phyloP scores from a whole-genome alignment of 495 filamentous ascomycete species.

The Tuber melanosporum region DNA sequence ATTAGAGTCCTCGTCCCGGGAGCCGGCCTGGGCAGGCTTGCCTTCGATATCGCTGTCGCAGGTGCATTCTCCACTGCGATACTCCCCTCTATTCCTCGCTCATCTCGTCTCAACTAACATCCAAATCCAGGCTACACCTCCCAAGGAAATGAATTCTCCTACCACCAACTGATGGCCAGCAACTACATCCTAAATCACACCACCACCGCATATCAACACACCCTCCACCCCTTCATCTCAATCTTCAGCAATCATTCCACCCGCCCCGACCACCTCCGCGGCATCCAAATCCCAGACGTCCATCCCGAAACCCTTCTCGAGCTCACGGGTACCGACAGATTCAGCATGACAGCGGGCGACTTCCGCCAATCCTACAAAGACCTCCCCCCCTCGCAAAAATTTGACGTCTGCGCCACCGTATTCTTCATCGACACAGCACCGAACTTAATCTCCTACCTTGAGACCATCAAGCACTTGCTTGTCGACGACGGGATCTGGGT shows the following conservation, averaged over 20 bases:
- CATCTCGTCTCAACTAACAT: background rate
- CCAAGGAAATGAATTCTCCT: slow-evolving; percentile 94
- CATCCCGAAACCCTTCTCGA: slow-evolving; percentile 32
- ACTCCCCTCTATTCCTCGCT: background rate
- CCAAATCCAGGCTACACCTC: slow-evolving; percentile 51
- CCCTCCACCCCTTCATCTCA: slow-evolving; percentile 47
- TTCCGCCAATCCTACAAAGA: slow-evolving; percentile 49
- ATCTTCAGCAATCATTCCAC: slow-evolving; percentile 48
- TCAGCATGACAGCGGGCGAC: slow-evolving; percentile 68
- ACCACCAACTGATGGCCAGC: slow-evolving; percentile 81
- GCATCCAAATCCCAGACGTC: slow-evolving; percentile 44
- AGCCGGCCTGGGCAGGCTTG: slow-evolving; percentile 77
- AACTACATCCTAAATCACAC: slow-evolving; percentile 72
- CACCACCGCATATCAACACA: slow-evolving; percentile 29
- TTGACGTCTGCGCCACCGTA: slow-evolving; percentile 47
- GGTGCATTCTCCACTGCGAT: slow-evolving; percentile 37
- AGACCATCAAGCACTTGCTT: slow-evolving; percentile 45
- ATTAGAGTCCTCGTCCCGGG: slow-evolving; percentile 78
- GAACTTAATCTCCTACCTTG: slow-evolving; percentile 47
- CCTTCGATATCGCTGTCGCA: slow-evolving; percentile 71
- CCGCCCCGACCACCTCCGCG: slow-evolving; percentile 44
- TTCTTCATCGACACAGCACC: slow-evolving; percentile 52
- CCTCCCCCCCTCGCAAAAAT: slow-evolving; percentile 22
- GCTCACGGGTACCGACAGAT: slow-evolving; percentile 46
- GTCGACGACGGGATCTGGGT: slow-evolving; percentile 46